Conservation (phyloP, 371 early-diverging fungal genomes). For the Mortierella sp. region DNA sequence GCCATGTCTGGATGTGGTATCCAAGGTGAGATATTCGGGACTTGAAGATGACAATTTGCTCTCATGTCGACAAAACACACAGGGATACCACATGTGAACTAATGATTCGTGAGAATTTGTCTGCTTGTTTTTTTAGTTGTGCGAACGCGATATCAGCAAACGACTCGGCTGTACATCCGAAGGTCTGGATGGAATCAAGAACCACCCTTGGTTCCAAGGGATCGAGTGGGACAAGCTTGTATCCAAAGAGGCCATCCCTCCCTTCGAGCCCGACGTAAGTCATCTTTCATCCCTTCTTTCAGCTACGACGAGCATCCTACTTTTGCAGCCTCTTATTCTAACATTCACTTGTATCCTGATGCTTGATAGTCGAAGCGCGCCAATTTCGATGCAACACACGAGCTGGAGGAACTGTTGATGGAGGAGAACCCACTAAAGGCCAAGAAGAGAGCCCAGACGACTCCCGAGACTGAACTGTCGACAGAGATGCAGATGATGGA, state of each 20-base stretch:
- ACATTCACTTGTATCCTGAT: not conserved
- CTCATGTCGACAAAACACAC: not conserved
- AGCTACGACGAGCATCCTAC: not conserved
- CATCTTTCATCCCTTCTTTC: not conserved
- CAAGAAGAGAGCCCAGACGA: slow-evolving; percentile 57
- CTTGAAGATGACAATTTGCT: not conserved
- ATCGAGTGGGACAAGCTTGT: slow-evolving; percentile 71
- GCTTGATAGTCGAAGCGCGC: slow-evolving; percentile 68
- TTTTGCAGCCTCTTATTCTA: no score
- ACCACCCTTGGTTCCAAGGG: slow-evolving; percentile 72
- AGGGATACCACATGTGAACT: not conserved
- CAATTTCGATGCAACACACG: slow-evolving; percentile 95
- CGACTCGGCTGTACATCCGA: slow-evolving; percentile 72
- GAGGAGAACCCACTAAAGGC: slow-evolving; percentile 85
- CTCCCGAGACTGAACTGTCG: slow-evolving; percentile 57
- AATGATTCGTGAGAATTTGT: slow-evolving; percentile 10
- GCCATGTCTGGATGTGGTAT: slow-evolving; percentile 69
- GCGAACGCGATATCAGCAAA: slow-evolving; percentile 69
- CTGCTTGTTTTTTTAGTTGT: slow-evolving; percentile 59
- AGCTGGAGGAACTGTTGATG: slow-evolving; percentile 91
- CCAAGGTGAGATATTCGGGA: slow-evolving; percentile 57
- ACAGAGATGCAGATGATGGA: slow-evolving; percentile 72
- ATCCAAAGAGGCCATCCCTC: slow-evolving; percentile 67
- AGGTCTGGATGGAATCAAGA: slow-evolving; percentile 67
- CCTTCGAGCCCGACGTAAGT: slow-evolving; percentile 74